Base-by-base conservation (phyloP, 1,284 basidiomycete genomes). In the Meripilus lineatus region DNA sequence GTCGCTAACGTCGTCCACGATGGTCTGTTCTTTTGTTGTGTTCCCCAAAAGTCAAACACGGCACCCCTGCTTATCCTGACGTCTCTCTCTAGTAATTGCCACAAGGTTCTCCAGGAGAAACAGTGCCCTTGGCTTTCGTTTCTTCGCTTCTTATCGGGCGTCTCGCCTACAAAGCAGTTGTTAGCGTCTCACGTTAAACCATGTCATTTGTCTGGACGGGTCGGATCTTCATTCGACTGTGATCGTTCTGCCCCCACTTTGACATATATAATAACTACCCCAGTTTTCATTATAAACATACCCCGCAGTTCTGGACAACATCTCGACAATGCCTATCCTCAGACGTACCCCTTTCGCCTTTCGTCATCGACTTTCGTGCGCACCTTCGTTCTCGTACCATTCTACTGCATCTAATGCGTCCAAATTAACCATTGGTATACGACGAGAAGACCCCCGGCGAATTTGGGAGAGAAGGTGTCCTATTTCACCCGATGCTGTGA, bases 381-480 rank as follows among this genome's bases (percentile, higher is more conserved):
- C 36, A 38, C 24, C 13, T 44, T 14, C 41, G 41, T 28, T 11
- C 24, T 13, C 39, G 20, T 18, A 23, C 43, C 37, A 15, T 35
- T 36, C 32, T 21, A 32, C 36, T 21, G n/a, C 41, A n/a, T 18
- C 39, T 40, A 10, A 24, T 26, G 21, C 28, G 28, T 13, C 14
- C 23, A 48, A 42, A 42, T 38, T 77, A 18, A 75, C 74, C 1
- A 57, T 89, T 18, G 84, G 84, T 21, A 76, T 89, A 38, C 74
- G 84, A 18, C 79, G 86, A 34, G 92, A 95, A 63, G 86, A 93
- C 59, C 82, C 87, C 0, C 52, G 65, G 22, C 69, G 92, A 32
- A 79, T 90, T 43, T 94, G 91, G 91, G 92, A 94, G 62, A 73
- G 92, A n/a, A 75, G 92, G 10, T 79, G 78, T 23, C 90, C 92